Percentiles rank a stretch among this genome's conserved stretches.
phyloP scores from a whole-genome alignment of 2,329 filamentous ascomycete genomes.

The Penicillium thymicola region DNA sequence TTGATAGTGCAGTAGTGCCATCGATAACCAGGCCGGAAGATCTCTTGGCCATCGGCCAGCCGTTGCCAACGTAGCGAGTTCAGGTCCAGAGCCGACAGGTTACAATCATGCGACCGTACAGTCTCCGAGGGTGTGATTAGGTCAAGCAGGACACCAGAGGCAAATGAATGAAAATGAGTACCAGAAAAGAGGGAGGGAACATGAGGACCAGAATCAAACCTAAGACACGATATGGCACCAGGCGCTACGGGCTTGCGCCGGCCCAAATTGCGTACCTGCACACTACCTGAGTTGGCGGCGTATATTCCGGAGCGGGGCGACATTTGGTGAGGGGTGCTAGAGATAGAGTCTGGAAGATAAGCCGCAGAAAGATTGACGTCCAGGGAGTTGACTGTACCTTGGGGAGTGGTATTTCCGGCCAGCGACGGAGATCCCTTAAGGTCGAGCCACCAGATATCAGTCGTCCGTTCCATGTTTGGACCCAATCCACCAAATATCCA shows the following conservation, averaged over 20 bases:
- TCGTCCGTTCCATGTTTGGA: slow-evolving; percentile 94
- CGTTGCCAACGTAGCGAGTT: slow-evolving; percentile 90
- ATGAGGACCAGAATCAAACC: slow-evolving; percentile 82
- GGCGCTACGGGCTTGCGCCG: slow-evolving; percentile 62
- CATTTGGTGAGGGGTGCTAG: slow-evolving; percentile 34
- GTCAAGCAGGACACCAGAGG: slow-evolving; percentile 86
- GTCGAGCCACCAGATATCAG: slow-evolving; percentile 96
- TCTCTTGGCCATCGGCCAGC: slow-evolving; percentile 86
- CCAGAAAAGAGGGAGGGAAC: slow-evolving; percentile 86
- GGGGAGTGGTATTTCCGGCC: slow-evolving; percentile 61
- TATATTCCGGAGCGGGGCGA: slow-evolving; percentile 53
- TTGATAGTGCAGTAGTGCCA: slow-evolving; percentile 99
- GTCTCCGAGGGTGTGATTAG: slow-evolving; percentile 90
- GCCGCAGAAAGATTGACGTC: slow-evolving; percentile 31
- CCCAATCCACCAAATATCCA: slow-evolving; percentile 97
- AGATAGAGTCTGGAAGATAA: slow-evolving; percentile 38
- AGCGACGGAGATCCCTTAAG: slow-evolving; percentile 87
- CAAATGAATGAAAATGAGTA: slow-evolving; percentile 93
- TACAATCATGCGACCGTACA: slow-evolving; percentile 82
- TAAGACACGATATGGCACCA: slow-evolving; percentile 82
- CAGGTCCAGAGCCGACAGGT: slow-evolving; percentile 82
- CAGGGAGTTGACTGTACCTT: slow-evolving; percentile 49
- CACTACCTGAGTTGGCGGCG: slow-evolving; percentile 66
- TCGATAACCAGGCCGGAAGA: slow-evolving; percentile 86
- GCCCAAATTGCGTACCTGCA: slow-evolving; percentile 54